Evolutionary conservation across 306 rosid genomes (phyloP).

Genomic region (Prunus davidiana): DNA sequence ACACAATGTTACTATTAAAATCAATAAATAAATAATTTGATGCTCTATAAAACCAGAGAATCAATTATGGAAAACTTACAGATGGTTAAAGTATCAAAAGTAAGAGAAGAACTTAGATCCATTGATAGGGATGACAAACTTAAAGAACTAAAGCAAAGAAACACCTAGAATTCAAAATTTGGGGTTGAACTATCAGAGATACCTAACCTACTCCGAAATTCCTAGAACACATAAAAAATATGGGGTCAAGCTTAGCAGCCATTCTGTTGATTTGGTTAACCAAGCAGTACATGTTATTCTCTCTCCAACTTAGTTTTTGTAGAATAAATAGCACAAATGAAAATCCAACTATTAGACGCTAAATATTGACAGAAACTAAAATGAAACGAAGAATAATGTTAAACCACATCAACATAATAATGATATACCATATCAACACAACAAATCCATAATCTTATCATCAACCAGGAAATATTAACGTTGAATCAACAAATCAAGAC

Average conservation of each 20-base stretch:
- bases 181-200: background rate
- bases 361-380: background rate
- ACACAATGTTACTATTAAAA: background rate
- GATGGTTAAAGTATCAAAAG: constrained; percentile 10
- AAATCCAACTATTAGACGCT: too few relatives aligned
- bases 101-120: background rate
- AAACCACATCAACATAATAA: too few relatives aligned
- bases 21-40: background rate
- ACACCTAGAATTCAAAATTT: background rate
- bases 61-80: background rate
- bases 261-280: background rate
- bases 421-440: too few relatives aligned
- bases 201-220: background rate
- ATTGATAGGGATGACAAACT: background rate
- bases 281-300: background rate
- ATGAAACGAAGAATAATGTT: too few relatives aligned
- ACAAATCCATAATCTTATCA: too few relatives aligned
- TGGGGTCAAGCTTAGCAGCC: background rate
- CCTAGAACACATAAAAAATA: background rate
- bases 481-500: background rate
- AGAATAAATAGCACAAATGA: background rate
- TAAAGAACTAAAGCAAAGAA: background rate
- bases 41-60: constrained; percentile 1
- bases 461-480: too few relatives aligned
- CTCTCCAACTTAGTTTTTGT: background rate